phyloP scores from a whole-genome alignment of 192 early-diverging fungal species.

The Globomyces pollinis-pini region DNA sequence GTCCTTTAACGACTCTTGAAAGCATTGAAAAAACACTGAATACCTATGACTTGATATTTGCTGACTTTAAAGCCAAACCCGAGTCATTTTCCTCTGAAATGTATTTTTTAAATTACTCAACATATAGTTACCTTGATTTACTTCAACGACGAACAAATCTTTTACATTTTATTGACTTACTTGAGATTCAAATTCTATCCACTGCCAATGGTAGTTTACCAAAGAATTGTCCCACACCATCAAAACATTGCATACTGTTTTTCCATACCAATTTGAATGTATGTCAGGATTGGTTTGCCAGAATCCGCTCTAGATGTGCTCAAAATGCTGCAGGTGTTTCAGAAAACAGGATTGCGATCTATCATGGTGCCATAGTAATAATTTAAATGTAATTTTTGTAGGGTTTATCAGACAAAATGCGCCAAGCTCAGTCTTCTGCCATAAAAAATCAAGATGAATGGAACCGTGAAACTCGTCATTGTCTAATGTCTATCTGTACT shows the following conservation, averaged over 20 bases:
- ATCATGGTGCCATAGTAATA: no score
- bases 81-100: background rate
- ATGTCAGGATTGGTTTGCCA: slow-evolving; percentile 71
- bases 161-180: slow-evolving; percentile 54
- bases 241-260: slow-evolving; percentile 58
- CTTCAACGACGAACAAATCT: slow-evolving; percentile 33
- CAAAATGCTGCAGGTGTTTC: no score
- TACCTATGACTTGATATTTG: background rate
- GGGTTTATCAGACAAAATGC: no score
- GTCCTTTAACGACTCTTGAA: slow-evolving; percentile 49
- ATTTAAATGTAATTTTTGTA: no score
- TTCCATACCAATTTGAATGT: slow-evolving; percentile 63
- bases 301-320: slow-evolving; percentile 42
- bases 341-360: no score
- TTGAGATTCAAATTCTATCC: slow-evolving; percentile 66
- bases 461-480: no score
- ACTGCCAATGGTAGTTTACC: slow-evolving; percentile 50
- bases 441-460: no score
- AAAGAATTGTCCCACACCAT: slow-evolving; percentile 39
- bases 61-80: slow-evolving; percentile 35
- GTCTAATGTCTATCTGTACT: no score
- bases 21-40: background rate
- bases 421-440: no score
- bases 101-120: background rate
- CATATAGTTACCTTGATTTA: background rate